Base-by-base conservation (phyloP, 345 rosid species). In the Citrus cavaleriei region DNA sequence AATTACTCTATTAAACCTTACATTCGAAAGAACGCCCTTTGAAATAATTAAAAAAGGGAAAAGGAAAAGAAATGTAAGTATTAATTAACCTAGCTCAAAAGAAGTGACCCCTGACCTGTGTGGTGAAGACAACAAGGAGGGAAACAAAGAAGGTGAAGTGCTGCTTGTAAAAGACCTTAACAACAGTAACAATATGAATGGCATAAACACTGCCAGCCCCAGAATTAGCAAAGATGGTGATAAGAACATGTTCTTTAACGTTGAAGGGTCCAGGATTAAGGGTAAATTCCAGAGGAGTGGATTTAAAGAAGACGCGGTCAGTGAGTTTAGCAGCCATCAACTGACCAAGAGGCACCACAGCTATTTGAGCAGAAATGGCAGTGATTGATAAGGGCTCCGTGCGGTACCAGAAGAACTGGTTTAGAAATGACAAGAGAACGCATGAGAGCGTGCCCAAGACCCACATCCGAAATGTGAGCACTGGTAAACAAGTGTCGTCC, bases 151-250 rank as follows among this genome's bases (percentile, higher is more conserved):
- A 96, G 30, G 94, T 87, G 54, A 96, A 90, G 35, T 93, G 86
- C 82, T 87, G 70, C 88, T 91, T 93, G 60, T 96, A 96, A 72
- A 94, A 96, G 73, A 85, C 91, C 81, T 96, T 96, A 32, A 96
- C 98, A 32, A 92, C 98, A 12, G 98, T 96, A 13, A 96, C 94
- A 10, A 96, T 58, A 76, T 91, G 94, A 27, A 94, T 90, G 28
- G 99, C 99, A 74, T 94, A 93, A 57, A 94, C 98, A 30, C 93
- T 89, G 14, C 98, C 98, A 60, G 99, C 98, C 72, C 99, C 99
- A 2, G 99, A 95, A 58, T 93, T 96, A 19, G 99, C 99, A 74
- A 96, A 94, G 19, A 96, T 94, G 55, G 99, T 94, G 68, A 96
- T 91, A 32, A 94, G 86, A 46, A 96, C 98, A 86, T 96, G 99